A percentile compares a stretch with the other conserved stretches of the same genome.
Conservation (phyloP, 1,284 basidiomycete species). For the Sporisorium graminicola region DNA sequence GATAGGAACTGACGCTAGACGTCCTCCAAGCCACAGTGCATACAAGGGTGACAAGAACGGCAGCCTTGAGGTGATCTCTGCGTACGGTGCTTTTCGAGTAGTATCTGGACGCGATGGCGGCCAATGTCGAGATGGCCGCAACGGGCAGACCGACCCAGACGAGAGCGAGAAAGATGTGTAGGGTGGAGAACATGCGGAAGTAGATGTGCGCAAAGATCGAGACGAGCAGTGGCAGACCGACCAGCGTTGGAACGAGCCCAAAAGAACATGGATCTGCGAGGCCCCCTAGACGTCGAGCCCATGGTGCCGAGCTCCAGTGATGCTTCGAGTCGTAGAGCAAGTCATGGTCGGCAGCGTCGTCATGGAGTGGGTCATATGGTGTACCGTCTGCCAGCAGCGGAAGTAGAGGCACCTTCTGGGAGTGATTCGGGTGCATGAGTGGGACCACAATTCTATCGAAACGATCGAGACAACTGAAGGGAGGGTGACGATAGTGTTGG, state of each 20-base stretch:
- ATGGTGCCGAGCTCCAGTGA: conserved; percentile 17
- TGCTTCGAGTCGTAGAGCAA: conserved; percentile 21
- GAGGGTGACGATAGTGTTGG: background rate
- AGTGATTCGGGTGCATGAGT: conserved; percentile 11
- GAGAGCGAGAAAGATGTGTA: conserved; percentile 33
- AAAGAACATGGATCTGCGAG: conserved; percentile 20
- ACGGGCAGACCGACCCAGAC: conserved; percentile 32
- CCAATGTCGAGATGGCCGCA: conserved; percentile 17
- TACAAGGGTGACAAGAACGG: conserved; percentile 11
- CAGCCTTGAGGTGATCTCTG: conserved; percentile 21
- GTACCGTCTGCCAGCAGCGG: conserved; percentile 21
- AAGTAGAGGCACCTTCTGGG: conserved; percentile 36
- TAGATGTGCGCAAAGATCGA: conserved; percentile 34
- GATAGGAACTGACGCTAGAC: conserved; percentile 19
- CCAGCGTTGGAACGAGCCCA: conserved; percentile 22
- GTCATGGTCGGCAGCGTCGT: background rate
- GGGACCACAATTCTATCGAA: background rate
- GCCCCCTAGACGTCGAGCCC: conserved; percentile 22
- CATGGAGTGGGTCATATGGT: background rate
- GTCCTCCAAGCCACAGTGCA: conserved; percentile 32
- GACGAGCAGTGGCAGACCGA: conserved; percentile 19
- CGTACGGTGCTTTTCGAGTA: background rate
- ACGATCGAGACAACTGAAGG: background rate
- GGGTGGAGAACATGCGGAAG: conserved; percentile 35
- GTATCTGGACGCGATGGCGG: conserved; percentile 1